A percentile compares a stretch with the other conserved stretches of the same genome.
Evolutionary conservation across 2,329 filamentous ascomycete genomes (phyloP).

Genomic region (Zalaria obscura): DNA sequence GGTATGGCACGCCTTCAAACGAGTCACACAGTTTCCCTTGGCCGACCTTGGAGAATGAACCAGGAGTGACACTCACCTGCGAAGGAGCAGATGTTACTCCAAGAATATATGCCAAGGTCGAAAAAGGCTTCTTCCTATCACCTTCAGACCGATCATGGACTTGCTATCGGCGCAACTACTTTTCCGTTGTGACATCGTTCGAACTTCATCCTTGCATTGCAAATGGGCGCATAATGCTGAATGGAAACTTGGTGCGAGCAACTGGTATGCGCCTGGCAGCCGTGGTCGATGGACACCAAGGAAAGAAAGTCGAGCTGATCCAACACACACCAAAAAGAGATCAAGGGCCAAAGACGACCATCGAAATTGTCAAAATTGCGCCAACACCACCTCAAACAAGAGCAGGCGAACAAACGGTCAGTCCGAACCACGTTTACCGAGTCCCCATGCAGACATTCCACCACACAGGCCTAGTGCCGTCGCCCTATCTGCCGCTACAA

Average conservation of each 20-base stretch:
- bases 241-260: constrained; percentile 47
- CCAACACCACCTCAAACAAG: constrained; percentile 46
- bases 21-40: constrained; percentile 29
- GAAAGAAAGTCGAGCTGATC: constrained; percentile 68
- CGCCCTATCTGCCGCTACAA: constrained; percentile 29
- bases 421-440: constrained; percentile 18
- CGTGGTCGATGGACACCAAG: constrained; percentile 60
- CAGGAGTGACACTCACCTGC: constrained; percentile 44
- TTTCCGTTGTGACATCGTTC: constrained; percentile 71
- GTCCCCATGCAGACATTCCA: constrained; percentile 24
- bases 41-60: constrained; percentile 31
- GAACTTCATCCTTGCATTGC: constrained; percentile 49
- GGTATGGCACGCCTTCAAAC: constrained; percentile 12
- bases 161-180: constrained; percentile 85
- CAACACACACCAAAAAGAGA: constrained; percentile 88
- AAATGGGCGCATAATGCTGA: constrained; percentile 43
- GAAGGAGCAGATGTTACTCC: constrained; percentile 47
- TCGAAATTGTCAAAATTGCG: constrained; percentile 55
- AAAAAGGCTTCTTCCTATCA: constrained; percentile 73
- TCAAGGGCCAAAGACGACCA: constrained; percentile 65
- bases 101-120: constrained; percentile 66
- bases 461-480: constrained; percentile 17
- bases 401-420: constrained; percentile 19
- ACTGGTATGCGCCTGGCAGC: constrained; percentile 80
- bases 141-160: constrained; percentile 68